Evolutionary conservation across 2,329 filamentous ascomycete genomes (phyloP).

Genomic region (Orbilia ellipsospora): DNA sequence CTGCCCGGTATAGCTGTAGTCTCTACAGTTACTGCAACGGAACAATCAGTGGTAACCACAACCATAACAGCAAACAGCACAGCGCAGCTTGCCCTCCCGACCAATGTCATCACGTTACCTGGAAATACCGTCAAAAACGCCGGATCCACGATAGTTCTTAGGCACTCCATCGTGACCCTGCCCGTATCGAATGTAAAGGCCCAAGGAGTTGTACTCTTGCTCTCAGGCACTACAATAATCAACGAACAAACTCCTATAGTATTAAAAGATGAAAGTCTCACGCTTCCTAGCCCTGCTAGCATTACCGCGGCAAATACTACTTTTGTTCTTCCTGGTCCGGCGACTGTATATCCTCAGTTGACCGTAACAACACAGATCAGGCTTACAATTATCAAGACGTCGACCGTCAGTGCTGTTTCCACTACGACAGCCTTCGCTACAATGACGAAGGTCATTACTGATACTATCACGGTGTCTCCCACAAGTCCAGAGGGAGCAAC

Average conservation of each 20-base stretch:
- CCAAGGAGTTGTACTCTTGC: background rate
- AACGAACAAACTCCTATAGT: background rate
- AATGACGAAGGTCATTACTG: background rate
- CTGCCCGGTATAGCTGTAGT: background rate
- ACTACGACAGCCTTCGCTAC: background rate
- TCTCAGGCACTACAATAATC: background rate
- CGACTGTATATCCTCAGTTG: background rate
- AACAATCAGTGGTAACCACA: no score
- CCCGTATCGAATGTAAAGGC: background rate
- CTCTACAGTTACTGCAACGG: background rate
- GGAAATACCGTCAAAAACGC: background rate
- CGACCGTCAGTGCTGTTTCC: background rate
- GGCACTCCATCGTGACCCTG: background rate
- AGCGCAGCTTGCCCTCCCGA: background rate
- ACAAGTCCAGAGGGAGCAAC: no score
- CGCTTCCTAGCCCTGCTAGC: background rate
- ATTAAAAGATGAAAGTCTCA: background rate
- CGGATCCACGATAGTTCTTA: background rate
- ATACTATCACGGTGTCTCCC: background rate
- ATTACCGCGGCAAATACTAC: background rate
- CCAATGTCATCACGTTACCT: background rate
- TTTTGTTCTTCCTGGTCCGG: constrained; percentile 1
- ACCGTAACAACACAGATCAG: background rate
- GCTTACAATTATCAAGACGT: background rate
- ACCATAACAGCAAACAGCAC: background rate